Evolutionary conservation across 2,329 filamentous ascomycete genomes (phyloP), one percentile per base, ranked within the genome.

Genomic region (Lecanicillium sp.): DNA sequence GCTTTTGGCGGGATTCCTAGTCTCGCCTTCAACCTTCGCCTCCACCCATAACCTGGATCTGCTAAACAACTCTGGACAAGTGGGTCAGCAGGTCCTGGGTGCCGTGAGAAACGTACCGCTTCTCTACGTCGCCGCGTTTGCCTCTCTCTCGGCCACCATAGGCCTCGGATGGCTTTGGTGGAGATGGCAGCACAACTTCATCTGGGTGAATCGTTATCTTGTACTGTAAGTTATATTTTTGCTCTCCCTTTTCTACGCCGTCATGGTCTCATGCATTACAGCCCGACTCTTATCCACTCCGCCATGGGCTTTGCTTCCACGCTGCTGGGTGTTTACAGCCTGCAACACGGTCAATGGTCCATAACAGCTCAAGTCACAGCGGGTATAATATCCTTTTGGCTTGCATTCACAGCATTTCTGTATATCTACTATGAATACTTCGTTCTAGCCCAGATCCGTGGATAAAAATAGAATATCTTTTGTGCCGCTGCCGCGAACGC

Each of bases 141-240:
- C 27, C 8, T 30, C 8, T 14, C 8, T 8, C 27, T 8, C 60
- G 68, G 27, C 27, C 8, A 30, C 14, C 8, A 30, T 30, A 8
- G 27, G 27, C 14, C 8, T 30, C 8, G 8, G 14, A 8, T 30
- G 27, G 8, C 27, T 30, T 8, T 30, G 27, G 27, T 30, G 27
- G 27, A 30, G 14, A 30, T 30, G 27, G 27, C 27, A 14, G 8
- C 27, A 30, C 14, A 30, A 30, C 14, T 30, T 8, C 14, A 8
- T 30, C 8, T 30, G 27, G 27, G 27, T 30, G 14, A 30, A 30
- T 30, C 27, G 27, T 14, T 30, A 14, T 30, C 27, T 30, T 8
- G 27, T 30, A 30, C 8, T 30, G 27, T 30, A 14, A 8, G 27
- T 8, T 14, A 30, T 14, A 8, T 14, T 14, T 30, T 14, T 14